Evolutionary conservation across 2,329 filamentous ascomycete genomes (phyloP), one percentile per base, ranked within the genome.

Genomic region (Ceratocystis destructans): DNA sequence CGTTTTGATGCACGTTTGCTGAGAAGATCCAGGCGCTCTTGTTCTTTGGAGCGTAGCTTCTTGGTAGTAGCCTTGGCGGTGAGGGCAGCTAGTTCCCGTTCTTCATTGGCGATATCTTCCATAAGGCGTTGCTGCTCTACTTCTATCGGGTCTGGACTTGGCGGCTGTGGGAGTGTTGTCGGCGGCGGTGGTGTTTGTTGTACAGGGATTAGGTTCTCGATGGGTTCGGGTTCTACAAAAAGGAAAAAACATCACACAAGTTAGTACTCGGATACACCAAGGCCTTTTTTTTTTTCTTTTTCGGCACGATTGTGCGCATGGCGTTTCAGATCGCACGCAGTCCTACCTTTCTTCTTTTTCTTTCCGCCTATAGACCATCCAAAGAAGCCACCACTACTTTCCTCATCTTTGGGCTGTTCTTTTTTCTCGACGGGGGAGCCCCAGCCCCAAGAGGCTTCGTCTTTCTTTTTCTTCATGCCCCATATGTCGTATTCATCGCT

Each of bases 331-430:
- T 4, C 5, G 20, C 33, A 46, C 37, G 37, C 37, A 41, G 37
- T 22, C 65, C 41, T 67, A 64, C 65, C 61, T 22, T 67, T 67
- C 25, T 63, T 61, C 41, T 64, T 64, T 50, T 64, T 66, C n/a
- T 64, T 64, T 15, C 22, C 22, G n/a, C 22, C 55, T 15, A 61
- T 37, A 28, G 25, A 6, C 61, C 65, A 64, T 45, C 33, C 53
- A 53, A 64, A 67, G 37, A 67, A 67, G n/a, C 61, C 50, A 20
- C 61, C 61, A 25, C 31, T 37, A 12, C 59, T 59, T 62, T 67
- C 65, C 22, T 67, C 61, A 25, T 66, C 65, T 22, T 66, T 64
- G 1, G 59, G 48, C 37, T 57, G 31, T 31, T 64, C 63, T 45
- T 65, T 65, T 37, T 59, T 46, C 41, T 64, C 62, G 15, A 48